phyloP scores from a whole-genome alignment of 2,329 filamentous ascomycete species.

The Xylaria sp. region DNA sequence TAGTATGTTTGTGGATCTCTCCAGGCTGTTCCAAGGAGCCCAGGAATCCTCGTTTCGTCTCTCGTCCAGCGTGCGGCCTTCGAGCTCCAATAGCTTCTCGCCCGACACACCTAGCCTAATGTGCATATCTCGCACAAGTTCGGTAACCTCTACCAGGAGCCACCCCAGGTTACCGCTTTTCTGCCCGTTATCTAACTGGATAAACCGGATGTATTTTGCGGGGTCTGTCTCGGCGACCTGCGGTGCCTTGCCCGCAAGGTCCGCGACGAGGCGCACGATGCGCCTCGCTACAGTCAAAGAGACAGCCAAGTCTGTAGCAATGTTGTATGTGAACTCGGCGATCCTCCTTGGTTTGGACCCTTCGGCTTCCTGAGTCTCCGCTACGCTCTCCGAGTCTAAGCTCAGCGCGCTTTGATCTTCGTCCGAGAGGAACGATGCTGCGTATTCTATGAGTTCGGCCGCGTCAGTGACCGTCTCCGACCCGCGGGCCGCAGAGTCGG shows the following conservation, averaged over 20 bases:
- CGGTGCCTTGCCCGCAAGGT: neutral
- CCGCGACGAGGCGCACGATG: neutral
- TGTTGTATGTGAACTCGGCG: neutral
- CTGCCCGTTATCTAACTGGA: neutral
- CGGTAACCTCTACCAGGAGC: neutral
- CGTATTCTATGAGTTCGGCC: slow-evolving; percentile 3
- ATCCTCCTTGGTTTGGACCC: neutral
- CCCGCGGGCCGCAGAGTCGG: neutral
- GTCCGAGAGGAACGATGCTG: neutral
- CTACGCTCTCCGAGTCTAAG: neutral
- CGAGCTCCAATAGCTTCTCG: slow-evolving; percentile 2
- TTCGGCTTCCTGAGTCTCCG: neutral
- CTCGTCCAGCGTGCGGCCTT: neutral
- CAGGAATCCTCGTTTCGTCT: neutral
- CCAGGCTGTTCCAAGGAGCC: neutral
- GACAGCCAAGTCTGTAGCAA: neutral
- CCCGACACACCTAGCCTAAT: neutral
- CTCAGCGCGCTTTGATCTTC: neutral
- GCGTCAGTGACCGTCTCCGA: neutral
- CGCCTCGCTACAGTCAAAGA: neutral
- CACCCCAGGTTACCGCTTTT: neutral
- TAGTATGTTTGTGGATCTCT: neutral
- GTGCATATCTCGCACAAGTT: neutral
- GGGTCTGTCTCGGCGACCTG: neutral
- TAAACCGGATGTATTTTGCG: neutral